A percentile compares a stretch with the other conserved stretches of the same genome.
phyloP scores from a whole-genome alignment of 192 early-diverging fungal genomes.

The Mortierella claussenii region DNA sequence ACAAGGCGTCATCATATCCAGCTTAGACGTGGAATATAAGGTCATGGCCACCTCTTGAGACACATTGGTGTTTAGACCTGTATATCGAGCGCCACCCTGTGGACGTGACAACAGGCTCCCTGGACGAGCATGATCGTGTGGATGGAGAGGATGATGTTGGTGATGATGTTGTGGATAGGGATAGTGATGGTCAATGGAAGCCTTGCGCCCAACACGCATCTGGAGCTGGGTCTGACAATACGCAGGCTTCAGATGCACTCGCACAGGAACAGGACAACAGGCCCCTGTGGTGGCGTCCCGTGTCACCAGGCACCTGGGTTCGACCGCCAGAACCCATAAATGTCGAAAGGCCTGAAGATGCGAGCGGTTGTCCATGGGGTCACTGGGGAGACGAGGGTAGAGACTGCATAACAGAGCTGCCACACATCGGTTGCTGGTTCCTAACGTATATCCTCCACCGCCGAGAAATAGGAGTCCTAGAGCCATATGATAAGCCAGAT shows the following conservation, averaged over 20 bases:
- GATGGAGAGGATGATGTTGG: too few species aligned
- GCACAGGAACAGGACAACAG: slow-evolving; percentile 67
- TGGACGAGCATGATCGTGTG: too few species aligned
- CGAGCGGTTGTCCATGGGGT: slow-evolving; percentile 65
- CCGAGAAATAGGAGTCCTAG: slow-evolving; percentile 82
- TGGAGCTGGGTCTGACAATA: slow-evolving; percentile 12
- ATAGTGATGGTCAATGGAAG: slow-evolving; percentile 9
- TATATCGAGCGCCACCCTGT: neutral
- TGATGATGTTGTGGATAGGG: neutral
- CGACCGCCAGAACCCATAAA: slow-evolving; percentile 83
- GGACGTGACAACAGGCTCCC: too few species aligned
- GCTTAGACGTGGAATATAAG: neutral
- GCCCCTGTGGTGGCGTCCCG: slow-evolving; percentile 68
- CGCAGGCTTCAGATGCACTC: slow-evolving; percentile 50
- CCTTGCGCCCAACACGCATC: slow-evolving; percentile 2
- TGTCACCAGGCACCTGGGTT: slow-evolving; percentile 73
- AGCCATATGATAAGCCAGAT: slow-evolving; percentile 80
- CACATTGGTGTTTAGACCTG: neutral
- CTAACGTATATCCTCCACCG: slow-evolving; percentile 74
- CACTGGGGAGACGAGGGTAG: slow-evolving; percentile 72
- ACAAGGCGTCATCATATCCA: slow-evolving; percentile 65
- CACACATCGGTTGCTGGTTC: slow-evolving; percentile 69
- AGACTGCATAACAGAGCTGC: slow-evolving; percentile 75
- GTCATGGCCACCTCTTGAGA: slow-evolving; percentile 10
- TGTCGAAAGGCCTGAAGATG: slow-evolving; percentile 85